Base-by-base conservation (phyloP, 2,329 filamentous ascomycete genomes). In the Dactylonectria estremocensis region DNA sequence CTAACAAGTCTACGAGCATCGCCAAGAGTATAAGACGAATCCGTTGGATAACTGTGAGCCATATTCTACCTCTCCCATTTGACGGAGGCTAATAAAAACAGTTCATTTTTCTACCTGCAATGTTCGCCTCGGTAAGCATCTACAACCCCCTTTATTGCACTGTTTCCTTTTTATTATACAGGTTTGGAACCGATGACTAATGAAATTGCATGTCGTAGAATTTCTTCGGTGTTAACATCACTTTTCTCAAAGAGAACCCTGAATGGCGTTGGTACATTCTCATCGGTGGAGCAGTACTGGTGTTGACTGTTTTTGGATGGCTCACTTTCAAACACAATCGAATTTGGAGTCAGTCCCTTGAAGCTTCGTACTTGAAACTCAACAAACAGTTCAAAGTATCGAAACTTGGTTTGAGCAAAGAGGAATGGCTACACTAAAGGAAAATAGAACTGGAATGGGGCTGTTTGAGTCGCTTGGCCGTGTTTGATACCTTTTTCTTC, bases 21-120 rank as follows among this genome's bases (percentile, higher is more conserved):
- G 52, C 52, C 4, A 55, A 31, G 18, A 55, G 31, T 40, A 55
- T 55, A 31, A 55, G 37, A 5, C 52, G 52, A 7, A 31, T 55
- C 1, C 37, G 52, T 40, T 55, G 52, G 52, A 55, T 55, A 7
- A 55, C 52, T 5, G 48, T 50, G 31, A 50, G 48, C 1, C 7
- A 18, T n/a, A 1, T 14, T 5, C 8, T 28, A 10, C 8, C 18
- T 33, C 3, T 33, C n/a, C 16, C 2, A 5, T 5, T 5, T 7
- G 16, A 5, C 37, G 4, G 14, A 18, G n/a, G 24, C 48, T 50
- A 33, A 50, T 33, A 3, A 14, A 14, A 31, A 2, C 16, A 50
- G 24, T 50, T 50, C 24, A 50, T 50, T n/a, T 31, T 50, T 11
- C 8, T 33, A n/a, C 24, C 48, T 2, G 48, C 24, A 31, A 50